A percentile compares a stretch with the other conserved stretches of the same genome.
Evolutionary conservation across 2,329 filamentous ascomycete species (phyloP).

Genomic region (Fusarium globosum): DNA sequence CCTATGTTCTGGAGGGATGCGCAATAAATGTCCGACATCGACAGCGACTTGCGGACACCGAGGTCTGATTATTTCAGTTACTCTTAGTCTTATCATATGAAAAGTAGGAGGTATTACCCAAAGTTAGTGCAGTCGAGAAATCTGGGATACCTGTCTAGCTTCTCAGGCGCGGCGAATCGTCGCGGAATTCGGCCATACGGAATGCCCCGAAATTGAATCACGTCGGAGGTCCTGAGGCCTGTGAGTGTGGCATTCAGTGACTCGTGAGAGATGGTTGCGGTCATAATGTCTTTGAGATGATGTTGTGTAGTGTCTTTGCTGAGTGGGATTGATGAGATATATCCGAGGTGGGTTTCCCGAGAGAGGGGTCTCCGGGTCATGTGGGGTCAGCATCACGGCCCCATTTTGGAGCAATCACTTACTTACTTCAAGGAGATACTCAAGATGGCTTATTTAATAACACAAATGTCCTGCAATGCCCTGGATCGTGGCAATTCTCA

Average conservation of each 20-base stretch:
- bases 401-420: no score
- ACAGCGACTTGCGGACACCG: slow-evolving; percentile 55
- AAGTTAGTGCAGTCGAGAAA: slow-evolving; percentile 1
- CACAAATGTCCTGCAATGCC: rapidly evolving
- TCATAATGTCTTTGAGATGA: not conserved
- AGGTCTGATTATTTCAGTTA: slow-evolving; percentile 42
- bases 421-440: no score
- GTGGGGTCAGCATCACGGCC: not conserved
- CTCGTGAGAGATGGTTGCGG: not conserved
- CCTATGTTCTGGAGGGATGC: slow-evolving; percentile 50
- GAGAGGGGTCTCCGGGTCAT: not conserved
- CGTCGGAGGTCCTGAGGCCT: not conserved
- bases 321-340: not conserved
- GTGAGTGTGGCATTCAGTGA: not conserved
- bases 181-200: not conserved
- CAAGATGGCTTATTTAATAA: no score
- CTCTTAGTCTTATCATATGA: no score
- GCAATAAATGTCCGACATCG: slow-evolving; percentile 57
- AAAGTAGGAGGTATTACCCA: not conserved
- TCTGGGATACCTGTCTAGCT: not conserved
- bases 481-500: rapidly evolving
- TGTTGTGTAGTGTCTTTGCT: not conserved
- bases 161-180: not conserved
- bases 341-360: not conserved
- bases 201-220: slow-evolving; percentile 19